Percentiles rank a stretch among this genome's conserved stretches.
These are phyloP conservation scores for Acrasis kona DNA, from an alignment of 78 protist species.

Conservation along the genomic window DNA sequence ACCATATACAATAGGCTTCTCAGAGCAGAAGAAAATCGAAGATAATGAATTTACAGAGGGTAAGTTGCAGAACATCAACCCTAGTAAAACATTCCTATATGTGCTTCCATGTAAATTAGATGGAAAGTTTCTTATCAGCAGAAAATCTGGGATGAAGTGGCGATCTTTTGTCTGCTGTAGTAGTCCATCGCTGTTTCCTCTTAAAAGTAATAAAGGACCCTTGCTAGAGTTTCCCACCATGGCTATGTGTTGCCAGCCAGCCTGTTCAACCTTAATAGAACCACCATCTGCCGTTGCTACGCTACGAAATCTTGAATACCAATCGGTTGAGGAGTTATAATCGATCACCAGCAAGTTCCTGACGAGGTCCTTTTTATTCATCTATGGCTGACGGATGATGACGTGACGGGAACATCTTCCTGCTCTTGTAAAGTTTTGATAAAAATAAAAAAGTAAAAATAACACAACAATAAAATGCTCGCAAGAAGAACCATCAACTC, in stretches of 20 bases:
- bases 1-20: constrained; percentile 3
- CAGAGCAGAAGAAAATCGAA: background rate
- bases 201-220: background rate
- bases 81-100: background rate
- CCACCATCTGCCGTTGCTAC: background rate
- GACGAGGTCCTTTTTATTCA: no score
- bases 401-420: no score
- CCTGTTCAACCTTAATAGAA: background rate
- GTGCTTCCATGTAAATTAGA: background rate
- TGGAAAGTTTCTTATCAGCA: background rate
- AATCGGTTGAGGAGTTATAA: background rate
- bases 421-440: no score
- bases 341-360: background rate
- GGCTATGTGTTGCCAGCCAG: background rate
- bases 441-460: no score
- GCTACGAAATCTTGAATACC: background rate
- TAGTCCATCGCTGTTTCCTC: background rate
- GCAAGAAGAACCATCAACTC: no score
- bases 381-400: no score
- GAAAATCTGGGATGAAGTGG: constrained; percentile 1
- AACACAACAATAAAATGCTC: no score
- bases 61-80: constrained; percentile 7
- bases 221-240: background rate
- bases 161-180: background rate
- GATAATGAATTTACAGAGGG: constrained; percentile 26